phyloP scores from a whole-genome alignment of 805 yeast genomes.

The Candida parachauliodes region DNA sequence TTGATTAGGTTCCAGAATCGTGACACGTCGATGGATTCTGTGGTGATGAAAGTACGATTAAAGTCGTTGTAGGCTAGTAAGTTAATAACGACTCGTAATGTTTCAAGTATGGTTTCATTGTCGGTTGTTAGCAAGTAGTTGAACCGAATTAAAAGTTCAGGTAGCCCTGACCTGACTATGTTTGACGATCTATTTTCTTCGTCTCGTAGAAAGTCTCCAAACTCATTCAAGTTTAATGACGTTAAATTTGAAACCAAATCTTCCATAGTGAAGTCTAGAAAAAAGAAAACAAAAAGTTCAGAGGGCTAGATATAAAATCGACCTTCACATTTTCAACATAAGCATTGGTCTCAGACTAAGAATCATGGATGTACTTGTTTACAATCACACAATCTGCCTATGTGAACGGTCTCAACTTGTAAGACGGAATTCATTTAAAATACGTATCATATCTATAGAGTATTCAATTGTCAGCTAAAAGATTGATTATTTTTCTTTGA shows the following conservation, averaged over 20 bases:
- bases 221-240: background rate
- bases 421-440: too few species aligned
- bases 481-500: too few species aligned
- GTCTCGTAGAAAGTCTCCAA: conserved; percentile 21
- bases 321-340: too few species aligned
- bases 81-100: conserved; percentile 30
- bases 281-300: background rate
- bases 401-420: too few species aligned
- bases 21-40: conserved; percentile 4
- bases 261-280: conserved; percentile 1
- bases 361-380: too few species aligned
- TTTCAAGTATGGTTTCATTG: conserved; percentile 14
- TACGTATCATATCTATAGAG: too few species aligned
- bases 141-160: conserved; percentile 1
- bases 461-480: too few species aligned
- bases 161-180: conserved; percentile 1
- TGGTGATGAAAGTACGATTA: conserved; percentile 15
- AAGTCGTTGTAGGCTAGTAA: conserved; percentile 31
- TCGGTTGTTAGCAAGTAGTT: background rate
- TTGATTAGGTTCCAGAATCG: conserved; percentile 17
- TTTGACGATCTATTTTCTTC: conserved; percentile 14
- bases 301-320: background rate
- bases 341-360: too few species aligned
- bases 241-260: background rate
- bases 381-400: too few species aligned